Conservation (phyloP, 169 alveolate genomes). For the Ichthyophthirius multifiliis region DNA sequence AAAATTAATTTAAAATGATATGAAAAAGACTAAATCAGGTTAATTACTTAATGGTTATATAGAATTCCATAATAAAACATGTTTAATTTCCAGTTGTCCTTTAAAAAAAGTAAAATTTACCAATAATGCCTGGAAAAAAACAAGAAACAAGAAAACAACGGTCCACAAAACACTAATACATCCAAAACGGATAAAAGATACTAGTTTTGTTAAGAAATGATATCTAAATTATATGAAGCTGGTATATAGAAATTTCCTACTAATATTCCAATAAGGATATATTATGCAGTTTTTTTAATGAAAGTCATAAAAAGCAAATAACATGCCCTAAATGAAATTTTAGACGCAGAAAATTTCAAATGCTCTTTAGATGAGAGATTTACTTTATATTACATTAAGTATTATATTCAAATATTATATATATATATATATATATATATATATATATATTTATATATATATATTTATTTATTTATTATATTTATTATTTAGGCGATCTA, state of each 20-base stretch:
- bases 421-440: too few relatives aligned
- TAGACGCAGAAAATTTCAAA: slow-evolving; percentile 3
- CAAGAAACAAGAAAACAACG: slow-evolving; percentile 11
- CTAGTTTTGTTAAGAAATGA: slow-evolving; percentile 20
- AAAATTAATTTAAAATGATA: slow-evolving; percentile 29
- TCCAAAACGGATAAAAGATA: slow-evolving; percentile 33
- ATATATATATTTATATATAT: too few relatives aligned
- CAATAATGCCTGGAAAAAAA: slow-evolving; percentile 17
- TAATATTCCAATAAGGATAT: slow-evolving; percentile 32
- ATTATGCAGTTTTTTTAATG: slow-evolving; percentile 20
- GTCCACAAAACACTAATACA: background rate
- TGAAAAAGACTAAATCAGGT: slow-evolving; percentile 24
- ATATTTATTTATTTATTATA: too few relatives aligned
- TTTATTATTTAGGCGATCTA: too few relatives aligned
- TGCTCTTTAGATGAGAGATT: slow-evolving; percentile 26
- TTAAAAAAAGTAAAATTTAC: slow-evolving; percentile 34
- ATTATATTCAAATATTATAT: too few relatives aligned
- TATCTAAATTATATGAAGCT: slow-evolving; percentile 2
- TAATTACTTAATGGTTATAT: slow-evolving; percentile 34
- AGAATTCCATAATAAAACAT: slow-evolving; percentile 41
- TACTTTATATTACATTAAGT: slow-evolving; percentile 10
- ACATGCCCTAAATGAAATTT: slow-evolving; percentile 27
- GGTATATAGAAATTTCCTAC: slow-evolving; percentile 31
- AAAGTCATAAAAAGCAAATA: slow-evolving; percentile 22
- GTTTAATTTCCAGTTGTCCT: slow-evolving; percentile 26